Base-by-base conservation (phyloP, 2,329 filamentous ascomycete species). In the Cryphonectria radicalis region DNA sequence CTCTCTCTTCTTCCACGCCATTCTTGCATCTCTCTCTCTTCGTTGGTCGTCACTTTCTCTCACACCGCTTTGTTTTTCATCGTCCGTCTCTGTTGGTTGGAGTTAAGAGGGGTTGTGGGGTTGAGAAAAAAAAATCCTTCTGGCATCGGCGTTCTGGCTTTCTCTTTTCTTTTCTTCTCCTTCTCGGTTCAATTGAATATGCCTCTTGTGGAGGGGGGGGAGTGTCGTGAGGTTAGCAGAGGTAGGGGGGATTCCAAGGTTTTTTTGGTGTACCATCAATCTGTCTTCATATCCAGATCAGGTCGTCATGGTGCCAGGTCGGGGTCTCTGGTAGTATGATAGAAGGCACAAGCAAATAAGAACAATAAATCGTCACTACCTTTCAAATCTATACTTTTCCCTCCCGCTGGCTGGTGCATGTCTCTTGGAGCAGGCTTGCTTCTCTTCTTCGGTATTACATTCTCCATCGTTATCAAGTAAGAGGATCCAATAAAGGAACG, bases 141-240 rank as follows among this genome's bases (percentile, higher is more conserved):
- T 73, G 72, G 72, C 72, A 73, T 73, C 63, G 72, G 72, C 71
- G 72, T 73, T 73, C 37, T 37, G 70, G 68, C 60, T 53, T 25
- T 59, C 59, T 57, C 10, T 60, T 25, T 66, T 42, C 32, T 7
- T 35, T 37, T 55, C 2, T 46, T 35, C 7, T n/a, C 32, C 32
- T 32, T 50, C 46, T n/a, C 46, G 6, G 2, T 50, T n/a, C 46
- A 5, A n/a, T 65, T 62, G 53, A 35, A 46, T 11, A 6, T 43
- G 22, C 17, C 28, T 53, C 28, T 37, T 32, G 32, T 4, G 32
- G 32, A 32, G 46, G 17, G n/a, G 46, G 19, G n/a, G 46, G 19
- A 22, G 63, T 65, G 40, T 65, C 3, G 63, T 65, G 43, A 37
- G 22, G 46, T 50, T n/a, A 8, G 22, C 1, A 17, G 17, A 7